These are phyloP conservation scores for Pezicula radicicola DNA, from an alignment of 2,329 filamentous ascomycete genomes.

Conservation along the genomic window DNA sequence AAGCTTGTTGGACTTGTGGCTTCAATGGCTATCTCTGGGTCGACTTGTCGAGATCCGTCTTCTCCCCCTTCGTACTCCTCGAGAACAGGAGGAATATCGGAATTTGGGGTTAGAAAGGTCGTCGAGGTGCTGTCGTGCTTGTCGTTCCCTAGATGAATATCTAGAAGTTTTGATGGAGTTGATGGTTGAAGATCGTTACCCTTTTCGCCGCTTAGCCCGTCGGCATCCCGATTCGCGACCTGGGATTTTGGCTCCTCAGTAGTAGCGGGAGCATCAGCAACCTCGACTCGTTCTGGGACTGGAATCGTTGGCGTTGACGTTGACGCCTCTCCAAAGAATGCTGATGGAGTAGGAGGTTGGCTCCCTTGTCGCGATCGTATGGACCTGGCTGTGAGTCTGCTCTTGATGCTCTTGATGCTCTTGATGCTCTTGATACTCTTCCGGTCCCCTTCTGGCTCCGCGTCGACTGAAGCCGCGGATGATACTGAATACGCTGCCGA, in stretches of 20 bases:
- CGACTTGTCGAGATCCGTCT: constrained; percentile 3
- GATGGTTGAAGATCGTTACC: constrained; percentile 9
- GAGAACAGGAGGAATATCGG: constrained; percentile 19
- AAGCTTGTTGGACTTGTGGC: not conserved
- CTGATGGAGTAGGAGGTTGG: not conserved
- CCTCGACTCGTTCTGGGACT: not conserved
- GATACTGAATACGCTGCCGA: constrained; percentile 18
- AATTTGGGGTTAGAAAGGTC: constrained; percentile 26
- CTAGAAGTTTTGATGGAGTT: constrained; percentile 9
- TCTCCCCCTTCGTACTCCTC: constrained; percentile 17
- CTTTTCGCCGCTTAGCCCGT: constrained; percentile 2
- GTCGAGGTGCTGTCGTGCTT: constrained; percentile 25
- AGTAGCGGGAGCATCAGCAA: constrained; percentile 2
- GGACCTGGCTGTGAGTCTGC: not conserved
- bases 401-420: too few species aligned
- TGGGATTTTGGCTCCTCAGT: constrained; percentile 1
- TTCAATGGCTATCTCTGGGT: not conserved
- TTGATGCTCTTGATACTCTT: not conserved
- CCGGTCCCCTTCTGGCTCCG: not conserved
- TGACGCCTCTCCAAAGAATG: not conserved
- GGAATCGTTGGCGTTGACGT: not conserved
- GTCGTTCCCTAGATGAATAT: constrained; percentile 6
- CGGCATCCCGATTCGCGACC: constrained; percentile 1
- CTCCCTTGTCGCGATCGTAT: not conserved
- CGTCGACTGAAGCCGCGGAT: constrained; percentile 2